Percentiles rank a stretch among this genome's conserved stretches.
These are phyloP conservation scores for Tulasnella sp. DNA, from an alignment of 768 basidiomycete species.

Conservation along the genomic window DNA sequence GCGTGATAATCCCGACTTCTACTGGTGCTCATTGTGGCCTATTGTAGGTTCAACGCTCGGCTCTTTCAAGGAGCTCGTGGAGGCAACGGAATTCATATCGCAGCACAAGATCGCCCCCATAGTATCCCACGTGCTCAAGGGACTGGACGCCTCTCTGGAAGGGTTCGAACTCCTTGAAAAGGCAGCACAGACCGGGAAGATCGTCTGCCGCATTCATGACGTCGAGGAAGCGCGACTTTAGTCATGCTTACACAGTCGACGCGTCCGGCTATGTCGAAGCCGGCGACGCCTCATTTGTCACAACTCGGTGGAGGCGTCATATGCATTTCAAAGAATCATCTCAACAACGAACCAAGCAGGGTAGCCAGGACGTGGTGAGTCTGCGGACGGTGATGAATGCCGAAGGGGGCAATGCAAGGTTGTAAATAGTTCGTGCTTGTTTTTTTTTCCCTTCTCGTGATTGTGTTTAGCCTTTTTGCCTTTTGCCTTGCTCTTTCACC, in stretches of 20 bases:
- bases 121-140: conserved; percentile 56
- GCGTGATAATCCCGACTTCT: conserved; percentile 11
- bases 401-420: too few species aligned
- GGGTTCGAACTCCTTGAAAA: conserved; percentile 56
- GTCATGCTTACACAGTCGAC: not conserved
- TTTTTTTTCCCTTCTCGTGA: too few species aligned
- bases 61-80: conserved; percentile 56
- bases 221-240: conserved; percentile 6
- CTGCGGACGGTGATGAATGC: too few species aligned
- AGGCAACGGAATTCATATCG: conserved; percentile 56
- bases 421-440: too few species aligned
- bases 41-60: conserved; percentile 70
- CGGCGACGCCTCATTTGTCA: not conserved
- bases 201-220: conserved; percentile 36
- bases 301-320: too few species aligned
- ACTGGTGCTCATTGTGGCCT: not conserved
- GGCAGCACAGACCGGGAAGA: conserved; percentile 67
- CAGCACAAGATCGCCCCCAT: conserved; percentile 56
- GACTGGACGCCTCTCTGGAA: conserved; percentile 48
- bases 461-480: too few species aligned
- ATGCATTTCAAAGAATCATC: too few species aligned
- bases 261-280: not conserved
- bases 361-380: too few species aligned
- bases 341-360: too few species aligned
- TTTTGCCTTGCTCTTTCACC: too few species aligned